Conservation (phyloP, 2,329 filamentous ascomycete species). For the Neofusicoccum sp. region DNA sequence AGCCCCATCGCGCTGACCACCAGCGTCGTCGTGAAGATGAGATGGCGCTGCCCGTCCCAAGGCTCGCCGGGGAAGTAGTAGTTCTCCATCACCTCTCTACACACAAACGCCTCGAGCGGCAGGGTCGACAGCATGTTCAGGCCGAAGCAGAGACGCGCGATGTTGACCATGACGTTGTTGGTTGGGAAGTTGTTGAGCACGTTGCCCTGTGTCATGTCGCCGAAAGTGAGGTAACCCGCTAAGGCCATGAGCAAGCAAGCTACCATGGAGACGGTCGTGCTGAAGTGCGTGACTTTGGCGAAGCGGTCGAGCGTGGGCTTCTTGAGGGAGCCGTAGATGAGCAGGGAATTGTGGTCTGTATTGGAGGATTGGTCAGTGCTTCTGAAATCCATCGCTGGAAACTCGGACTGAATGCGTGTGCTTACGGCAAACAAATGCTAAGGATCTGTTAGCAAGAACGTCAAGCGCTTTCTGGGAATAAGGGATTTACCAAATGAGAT, state of each 20-base stretch:
- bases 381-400: not conserved
- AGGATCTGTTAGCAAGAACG: slow-evolving; percentile 20
- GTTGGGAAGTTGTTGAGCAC: slow-evolving; percentile 96
- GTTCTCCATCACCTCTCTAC: slow-evolving; percentile 91
- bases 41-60: slow-evolving; percentile 78
- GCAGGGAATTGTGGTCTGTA: slow-evolving; percentile 84
- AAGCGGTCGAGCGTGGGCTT: slow-evolving; percentile 97
- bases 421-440: slow-evolving; percentile 66
- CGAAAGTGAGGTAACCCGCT: slow-evolving; percentile 88
- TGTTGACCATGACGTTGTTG: slow-evolving; percentile 89
- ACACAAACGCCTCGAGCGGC: slow-evolving; percentile 95
- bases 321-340: slow-evolving; percentile 93
- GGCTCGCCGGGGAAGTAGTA: slow-evolving; percentile 72
- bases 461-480: not conserved
- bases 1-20: slow-evolving; percentile 76
- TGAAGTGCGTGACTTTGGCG: slow-evolving; percentile 88
- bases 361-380: not conserved
- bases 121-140: slow-evolving; percentile 98
- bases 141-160: slow-evolving; percentile 92
- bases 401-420: too few relatives aligned
- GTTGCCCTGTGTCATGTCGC: slow-evolving; percentile 87
- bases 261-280: slow-evolving; percentile 83
- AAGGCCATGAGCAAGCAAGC: slow-evolving; percentile 88
- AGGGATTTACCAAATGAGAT: slow-evolving; percentile 73
- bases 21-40: slow-evolving; percentile 79